Evolutionary conservation across 192 early-diverging fungal genomes (phyloP).

Genomic region (Phlyctochytrium arcticum): DNA sequence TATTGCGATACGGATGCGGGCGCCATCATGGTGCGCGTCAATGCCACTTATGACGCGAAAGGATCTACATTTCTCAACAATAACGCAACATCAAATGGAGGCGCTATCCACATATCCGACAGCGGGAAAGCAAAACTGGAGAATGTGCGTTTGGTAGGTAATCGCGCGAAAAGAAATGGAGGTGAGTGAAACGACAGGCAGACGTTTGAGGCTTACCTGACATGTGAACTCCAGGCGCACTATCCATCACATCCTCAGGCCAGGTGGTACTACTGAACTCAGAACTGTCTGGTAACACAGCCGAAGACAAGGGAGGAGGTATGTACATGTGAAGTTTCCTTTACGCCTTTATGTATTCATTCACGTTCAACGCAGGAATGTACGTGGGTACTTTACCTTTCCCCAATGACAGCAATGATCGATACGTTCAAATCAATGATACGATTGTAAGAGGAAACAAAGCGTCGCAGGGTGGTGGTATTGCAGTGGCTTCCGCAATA

Average conservation of each 20-base stretch:
- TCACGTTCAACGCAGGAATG: no score
- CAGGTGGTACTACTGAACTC: not conserved
- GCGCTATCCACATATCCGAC: not conserved
- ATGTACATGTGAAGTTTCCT: no score
- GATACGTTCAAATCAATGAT: not conserved
- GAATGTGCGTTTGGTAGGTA: not conserved
- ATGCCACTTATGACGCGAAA: not conserved
- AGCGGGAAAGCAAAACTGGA: not conserved
- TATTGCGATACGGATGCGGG: slow-evolving; percentile 9
- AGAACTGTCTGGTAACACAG: not conserved
- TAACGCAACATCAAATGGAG: not conserved
- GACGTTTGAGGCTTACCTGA: not conserved
- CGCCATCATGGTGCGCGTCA: not conserved
- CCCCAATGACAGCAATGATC: no score
- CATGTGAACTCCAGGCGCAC: not conserved
- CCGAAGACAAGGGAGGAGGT: not conserved
- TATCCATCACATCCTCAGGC: not conserved
- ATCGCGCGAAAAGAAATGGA: not conserved
- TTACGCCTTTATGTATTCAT: no score
- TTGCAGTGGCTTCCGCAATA: slow-evolving; percentile 3
- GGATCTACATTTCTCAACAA: slow-evolving; percentile 2
- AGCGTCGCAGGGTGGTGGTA: not conserved
- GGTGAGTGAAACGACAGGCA: not conserved
- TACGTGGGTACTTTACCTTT: no score
- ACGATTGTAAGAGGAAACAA: not conserved